Conservation (phyloP, 2,329 filamentous ascomycete genomes). For the Colletotrichum tabaci region DNA sequence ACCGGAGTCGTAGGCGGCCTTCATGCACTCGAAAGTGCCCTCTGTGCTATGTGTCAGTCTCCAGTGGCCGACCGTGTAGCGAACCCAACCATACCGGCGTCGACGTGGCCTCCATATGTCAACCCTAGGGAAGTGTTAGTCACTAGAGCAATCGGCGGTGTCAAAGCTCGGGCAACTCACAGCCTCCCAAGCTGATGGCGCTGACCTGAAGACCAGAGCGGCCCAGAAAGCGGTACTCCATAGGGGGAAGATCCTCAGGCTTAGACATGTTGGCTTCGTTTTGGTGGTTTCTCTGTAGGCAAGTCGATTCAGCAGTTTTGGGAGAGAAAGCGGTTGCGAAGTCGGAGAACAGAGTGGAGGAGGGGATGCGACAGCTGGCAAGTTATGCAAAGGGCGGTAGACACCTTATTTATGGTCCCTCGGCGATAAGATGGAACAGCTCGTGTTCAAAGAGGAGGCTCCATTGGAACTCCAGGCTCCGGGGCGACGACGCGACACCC, state of each 20-base stretch:
- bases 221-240: conserved; percentile 82
- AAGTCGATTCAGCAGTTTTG: not conserved
- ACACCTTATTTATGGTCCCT: conserved; percentile 41
- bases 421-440: conserved; percentile 4
- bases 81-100: conserved; percentile 66
- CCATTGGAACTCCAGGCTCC: conserved; percentile 26
- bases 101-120: conserved; percentile 82
- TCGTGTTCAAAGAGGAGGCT: conserved; percentile 31
- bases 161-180: conserved; percentile 47
- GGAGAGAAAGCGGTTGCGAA: conserved; percentile 13
- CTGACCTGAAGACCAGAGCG: conserved; percentile 82
- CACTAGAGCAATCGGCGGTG: not conserved
- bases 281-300: conserved; percentile 8
- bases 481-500: conserved; percentile 16
- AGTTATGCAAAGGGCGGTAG: conserved; percentile 18
- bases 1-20: conserved; percentile 71
- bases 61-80: not conserved
- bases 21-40: conserved; percentile 71
- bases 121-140: conserved; percentile 57
- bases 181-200: conserved; percentile 78
- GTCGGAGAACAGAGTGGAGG: conserved; percentile 28
- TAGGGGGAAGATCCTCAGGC: conserved; percentile 63
- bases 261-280: conserved; percentile 52
- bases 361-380: not conserved
- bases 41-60: conserved; percentile 46